Conservation (phyloP, 1,284 basidiomycete species). For the Tylopilus sp. region DNA sequence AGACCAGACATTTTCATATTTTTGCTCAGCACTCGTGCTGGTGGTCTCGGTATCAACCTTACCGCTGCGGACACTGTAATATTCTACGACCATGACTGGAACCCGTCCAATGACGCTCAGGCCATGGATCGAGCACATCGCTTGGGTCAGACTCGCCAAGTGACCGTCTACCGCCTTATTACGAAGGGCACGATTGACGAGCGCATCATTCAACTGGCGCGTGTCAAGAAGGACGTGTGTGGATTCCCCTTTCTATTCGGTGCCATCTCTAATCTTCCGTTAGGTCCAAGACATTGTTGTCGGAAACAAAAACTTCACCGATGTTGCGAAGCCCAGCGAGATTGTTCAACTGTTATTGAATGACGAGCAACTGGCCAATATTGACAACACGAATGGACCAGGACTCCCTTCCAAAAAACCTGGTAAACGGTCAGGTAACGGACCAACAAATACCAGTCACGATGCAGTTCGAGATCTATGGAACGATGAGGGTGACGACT, state of each 20-base stretch:
- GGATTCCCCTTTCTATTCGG: background rate
- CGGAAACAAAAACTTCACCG: constrained; percentile 91
- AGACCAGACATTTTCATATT: constrained; percentile 96
- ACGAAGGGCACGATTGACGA: constrained; percentile 98
- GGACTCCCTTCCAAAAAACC: constrained; percentile 40
- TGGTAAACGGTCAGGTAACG: constrained; percentile 36
- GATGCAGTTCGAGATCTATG: constrained; percentile 63
- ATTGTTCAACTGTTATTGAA: constrained; percentile 95
- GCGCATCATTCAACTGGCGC: constrained; percentile 91
- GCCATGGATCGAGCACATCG: constrained; percentile 99
- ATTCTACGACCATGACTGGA: constrained; percentile 99
- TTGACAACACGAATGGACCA: constrained; percentile 44
- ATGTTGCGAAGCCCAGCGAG: constrained; percentile 93
- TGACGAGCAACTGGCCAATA: constrained; percentile 81
- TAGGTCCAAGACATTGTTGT: constrained; percentile 99
- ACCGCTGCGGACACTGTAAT: constrained; percentile 98
- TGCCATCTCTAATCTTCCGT: constrained; percentile 2
- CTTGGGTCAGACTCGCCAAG: constrained; percentile 97
- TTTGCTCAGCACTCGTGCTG: constrained; percentile 93
- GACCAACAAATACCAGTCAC: constrained; percentile 30
- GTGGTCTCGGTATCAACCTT: constrained; percentile 97
- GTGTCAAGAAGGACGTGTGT: constrained; percentile 92
- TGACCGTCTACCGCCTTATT: constrained; percentile 97
- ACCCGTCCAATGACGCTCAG: constrained; percentile 98
- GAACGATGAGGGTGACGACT: constrained; percentile 81